Conservation (phyloP, 2,329 filamentous ascomycete species). For the Penicillium corylophilum region DNA sequence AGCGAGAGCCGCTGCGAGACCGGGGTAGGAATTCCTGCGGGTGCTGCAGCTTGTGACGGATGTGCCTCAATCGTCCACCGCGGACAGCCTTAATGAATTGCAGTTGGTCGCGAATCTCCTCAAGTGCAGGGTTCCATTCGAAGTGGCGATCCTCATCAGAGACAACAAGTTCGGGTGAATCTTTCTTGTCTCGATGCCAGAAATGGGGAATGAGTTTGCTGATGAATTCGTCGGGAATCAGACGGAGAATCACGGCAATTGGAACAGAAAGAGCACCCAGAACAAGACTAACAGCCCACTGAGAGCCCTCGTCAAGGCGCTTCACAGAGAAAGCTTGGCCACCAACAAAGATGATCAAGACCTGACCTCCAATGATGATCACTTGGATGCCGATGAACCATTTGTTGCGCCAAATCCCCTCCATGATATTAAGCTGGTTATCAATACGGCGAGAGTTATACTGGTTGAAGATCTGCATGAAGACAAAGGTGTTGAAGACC, state of each 20-base stretch:
- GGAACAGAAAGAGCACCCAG: slow-evolving; percentile 68
- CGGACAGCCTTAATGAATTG: slow-evolving; percentile 63
- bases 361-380: slow-evolving; percentile 67
- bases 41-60: slow-evolving; percentile 63
- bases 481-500: slow-evolving; percentile 49
- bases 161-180: slow-evolving; percentile 42
- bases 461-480: slow-evolving; percentile 53
- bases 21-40: slow-evolving; percentile 49
- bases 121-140: slow-evolving; percentile 61
- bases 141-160: slow-evolving; percentile 49
- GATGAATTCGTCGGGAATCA: slow-evolving; percentile 60
- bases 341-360: slow-evolving; percentile 71
- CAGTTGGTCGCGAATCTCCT: slow-evolving; percentile 64
- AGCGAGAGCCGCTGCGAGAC: slow-evolving; percentile 44
- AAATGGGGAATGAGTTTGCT: slow-evolving; percentile 42
- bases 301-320: slow-evolving; percentile 57
- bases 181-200: slow-evolving; percentile 36
- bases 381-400: slow-evolving; percentile 61
- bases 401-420: slow-evolving; percentile 43
- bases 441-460: slow-evolving; percentile 49
- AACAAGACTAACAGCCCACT: slow-evolving; percentile 70
- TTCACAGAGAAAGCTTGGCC: slow-evolving; percentile 65
- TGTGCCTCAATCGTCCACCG: slow-evolving; percentile 59
- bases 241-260: slow-evolving; percentile 59
- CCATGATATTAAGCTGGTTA: slow-evolving; percentile 46